Conservation (phyloP, 208 protist genomes). For the Trypanosoma grayi region DNA sequence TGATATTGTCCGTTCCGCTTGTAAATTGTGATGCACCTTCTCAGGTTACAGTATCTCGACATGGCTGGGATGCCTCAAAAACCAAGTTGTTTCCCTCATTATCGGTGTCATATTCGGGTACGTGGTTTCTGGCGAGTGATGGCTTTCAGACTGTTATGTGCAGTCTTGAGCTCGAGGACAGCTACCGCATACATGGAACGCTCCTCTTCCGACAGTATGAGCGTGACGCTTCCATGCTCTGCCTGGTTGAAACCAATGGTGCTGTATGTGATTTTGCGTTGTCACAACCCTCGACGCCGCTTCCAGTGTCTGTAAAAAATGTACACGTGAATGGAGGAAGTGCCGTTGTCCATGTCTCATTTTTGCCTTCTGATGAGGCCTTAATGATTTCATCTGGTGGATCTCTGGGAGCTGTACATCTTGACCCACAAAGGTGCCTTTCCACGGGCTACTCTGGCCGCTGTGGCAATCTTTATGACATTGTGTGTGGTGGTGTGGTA, state of each 20-base stretch:
- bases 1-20: constrained; percentile 28
- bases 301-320: constrained; percentile 11
- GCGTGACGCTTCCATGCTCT: constrained; percentile 10
- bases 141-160: constrained; percentile 15
- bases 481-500: constrained; percentile 14
- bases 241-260: constrained; percentile 8
- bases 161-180: constrained; percentile 3
- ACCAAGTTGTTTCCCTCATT: constrained; percentile 3
- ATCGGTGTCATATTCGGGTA: constrained; percentile 9
- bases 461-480: constrained; percentile 7
- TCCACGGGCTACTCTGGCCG: constrained; percentile 5
- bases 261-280: constrained; percentile 16
- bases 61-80: constrained; percentile 17
- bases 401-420: constrained; percentile 16
- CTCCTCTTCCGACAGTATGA: constrained; percentile 21
- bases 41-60: constrained; percentile 16
- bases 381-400: constrained; percentile 20
- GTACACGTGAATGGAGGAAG: constrained; percentile 14
- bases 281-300: background rate
- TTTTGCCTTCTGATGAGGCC: constrained; percentile 13
- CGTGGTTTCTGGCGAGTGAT: constrained; percentile 23
- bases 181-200: constrained; percentile 18
- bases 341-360: constrained; percentile 19
- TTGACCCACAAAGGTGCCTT: background rate
- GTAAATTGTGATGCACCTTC: constrained; percentile 9